Conservation (phyloP, 169 alveolate genomes). For the Amoebophrya sp. region DNA sequence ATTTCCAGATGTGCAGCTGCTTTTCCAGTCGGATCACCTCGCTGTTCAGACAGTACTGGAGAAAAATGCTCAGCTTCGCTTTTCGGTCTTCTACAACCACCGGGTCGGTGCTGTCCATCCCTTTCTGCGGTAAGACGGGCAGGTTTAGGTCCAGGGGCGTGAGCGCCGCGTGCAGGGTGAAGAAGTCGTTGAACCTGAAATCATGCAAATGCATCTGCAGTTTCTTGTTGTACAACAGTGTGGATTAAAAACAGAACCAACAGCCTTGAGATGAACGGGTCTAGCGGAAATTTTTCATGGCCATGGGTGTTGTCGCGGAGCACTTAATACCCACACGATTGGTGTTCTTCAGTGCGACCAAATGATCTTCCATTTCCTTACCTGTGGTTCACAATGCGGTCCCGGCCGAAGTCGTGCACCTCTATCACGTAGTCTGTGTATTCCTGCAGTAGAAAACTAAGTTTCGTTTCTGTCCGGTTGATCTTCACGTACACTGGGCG, state of each 20-base stretch:
- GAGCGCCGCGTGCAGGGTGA: neutral
- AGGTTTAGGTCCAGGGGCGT: neutral
- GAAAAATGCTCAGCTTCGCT: neutral
- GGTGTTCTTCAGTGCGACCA: no score
- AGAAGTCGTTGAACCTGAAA: neutral
- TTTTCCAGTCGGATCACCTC: neutral
- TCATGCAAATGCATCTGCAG: neutral
- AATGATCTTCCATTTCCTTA: no score
- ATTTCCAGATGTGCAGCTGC: neutral
- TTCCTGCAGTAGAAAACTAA: neutral
- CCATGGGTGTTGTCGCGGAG: no score
- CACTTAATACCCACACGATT: no score
- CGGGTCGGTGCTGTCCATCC: neutral
- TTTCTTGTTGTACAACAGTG: no score
- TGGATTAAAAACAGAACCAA: no score
- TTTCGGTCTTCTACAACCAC: neutral
- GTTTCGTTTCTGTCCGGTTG: neutral
- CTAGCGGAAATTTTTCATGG: no score
- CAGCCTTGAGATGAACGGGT: no score
- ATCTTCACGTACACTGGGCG: neutral
- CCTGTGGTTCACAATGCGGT: neutral
- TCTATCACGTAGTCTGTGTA: neutral
- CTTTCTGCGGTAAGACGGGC: neutral
- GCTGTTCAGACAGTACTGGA: neutral
- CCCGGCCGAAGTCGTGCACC: neutral